A percentile compares a stretch with the other conserved stretches of the same genome.
Evolutionary conservation across 805 yeast species (phyloP).

Genomic region (Candida vartiovaarae): DNA sequence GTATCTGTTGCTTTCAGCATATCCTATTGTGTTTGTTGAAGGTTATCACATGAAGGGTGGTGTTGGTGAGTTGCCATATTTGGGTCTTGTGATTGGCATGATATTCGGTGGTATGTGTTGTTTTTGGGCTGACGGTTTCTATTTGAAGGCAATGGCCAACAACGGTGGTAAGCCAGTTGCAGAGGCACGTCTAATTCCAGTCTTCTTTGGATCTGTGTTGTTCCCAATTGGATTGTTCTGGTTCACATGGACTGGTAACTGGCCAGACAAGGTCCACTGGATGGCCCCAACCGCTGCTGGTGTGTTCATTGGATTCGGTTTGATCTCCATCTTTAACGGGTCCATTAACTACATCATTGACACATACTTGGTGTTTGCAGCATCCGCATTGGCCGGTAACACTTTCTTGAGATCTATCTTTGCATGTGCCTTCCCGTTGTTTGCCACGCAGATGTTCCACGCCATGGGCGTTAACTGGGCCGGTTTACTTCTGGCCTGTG

Average conservation of each 20-base stretch:
- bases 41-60: constrained; percentile 61
- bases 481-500: constrained; percentile 59
- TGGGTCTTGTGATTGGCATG: constrained; percentile 68
- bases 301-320: constrained; percentile 57
- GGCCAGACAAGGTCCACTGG: constrained; percentile 67
- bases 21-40: constrained; percentile 59
- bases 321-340: constrained; percentile 60
- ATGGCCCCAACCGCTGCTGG: constrained; percentile 70
- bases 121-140: constrained; percentile 46
- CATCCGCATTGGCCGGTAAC: constrained; percentile 73
- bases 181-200: constrained; percentile 71
- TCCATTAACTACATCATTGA: constrained; percentile 69
- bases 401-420: constrained; percentile 61
- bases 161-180: constrained; percentile 62
- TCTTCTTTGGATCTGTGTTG: constrained; percentile 62
- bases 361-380: constrained; percentile 62
- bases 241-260: constrained; percentile 86
- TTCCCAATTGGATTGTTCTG: constrained; percentile 79
- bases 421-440: constrained; percentile 68
- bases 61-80: constrained; percentile 70
- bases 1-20: constrained; percentile 66
- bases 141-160: constrained; percentile 37
- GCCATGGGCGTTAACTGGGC: constrained; percentile 75
- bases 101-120: constrained; percentile 47
- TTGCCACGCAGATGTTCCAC: constrained; percentile 63